These are phyloP conservation scores for Aspergillus candidus DNA, from an alignment of 2,329 filamentous ascomycete genomes.

Conservation along the genomic window DNA sequence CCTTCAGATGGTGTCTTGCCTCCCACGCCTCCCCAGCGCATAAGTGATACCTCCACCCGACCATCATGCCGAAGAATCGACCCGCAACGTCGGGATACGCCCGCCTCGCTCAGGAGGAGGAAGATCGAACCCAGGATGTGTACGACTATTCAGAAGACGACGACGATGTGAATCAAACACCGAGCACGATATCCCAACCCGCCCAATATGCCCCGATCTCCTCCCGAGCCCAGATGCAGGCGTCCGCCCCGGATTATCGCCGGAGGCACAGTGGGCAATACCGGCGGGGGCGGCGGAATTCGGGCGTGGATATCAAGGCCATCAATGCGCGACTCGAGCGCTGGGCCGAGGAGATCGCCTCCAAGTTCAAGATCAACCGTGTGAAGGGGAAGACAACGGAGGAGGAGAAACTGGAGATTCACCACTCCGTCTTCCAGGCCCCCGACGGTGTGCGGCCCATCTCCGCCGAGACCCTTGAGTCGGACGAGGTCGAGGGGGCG, in stretches of 20 bases:
- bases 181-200: conserved; percentile 50
- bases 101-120: conserved; percentile 74
- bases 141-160: conserved; percentile 68
- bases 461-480: conserved; percentile 66
- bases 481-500: conserved; percentile 50
- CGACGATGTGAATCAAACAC: conserved; percentile 52
- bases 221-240: conserved; percentile 47
- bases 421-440: conserved; percentile 93
- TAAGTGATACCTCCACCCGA: conserved; percentile 24
- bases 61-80: conserved; percentile 59
- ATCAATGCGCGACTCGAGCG: conserved; percentile 92
- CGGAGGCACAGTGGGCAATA: conserved; percentile 45
- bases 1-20: not conserved
- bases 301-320: conserved; percentile 93
- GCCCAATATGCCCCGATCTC: conserved; percentile 58
- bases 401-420: conserved; percentile 86
- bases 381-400: conserved; percentile 68
- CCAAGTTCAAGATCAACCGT: conserved; percentile 84
- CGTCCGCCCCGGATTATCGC: conserved; percentile 35
- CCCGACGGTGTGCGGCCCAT: conserved; percentile 80
- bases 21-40: conserved; percentile 4
- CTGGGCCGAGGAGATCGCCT: conserved; percentile 97
- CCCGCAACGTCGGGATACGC: conserved; percentile 78
- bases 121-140: conserved; percentile 39
- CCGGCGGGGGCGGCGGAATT: conserved; percentile 61